A percentile compares a stretch with the other conserved stretches of the same genome.
Evolutionary conservation across 208 protist genomes (phyloP).

Genomic region (Leishmania gerbilli): DNA sequence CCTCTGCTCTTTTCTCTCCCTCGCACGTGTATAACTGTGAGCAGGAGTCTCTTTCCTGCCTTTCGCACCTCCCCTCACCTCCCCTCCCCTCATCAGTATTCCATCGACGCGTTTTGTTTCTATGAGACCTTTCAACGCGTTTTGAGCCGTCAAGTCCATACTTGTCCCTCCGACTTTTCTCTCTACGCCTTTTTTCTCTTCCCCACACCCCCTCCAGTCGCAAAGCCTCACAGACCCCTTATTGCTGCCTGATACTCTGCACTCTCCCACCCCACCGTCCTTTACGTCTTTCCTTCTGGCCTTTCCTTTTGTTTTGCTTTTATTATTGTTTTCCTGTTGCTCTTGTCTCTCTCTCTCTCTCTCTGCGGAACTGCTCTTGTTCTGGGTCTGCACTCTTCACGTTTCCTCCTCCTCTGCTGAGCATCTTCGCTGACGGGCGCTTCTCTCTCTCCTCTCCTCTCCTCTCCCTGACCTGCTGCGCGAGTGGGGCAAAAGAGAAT

Average conservation of each 20-base stretch:
- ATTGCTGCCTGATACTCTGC: neutral
- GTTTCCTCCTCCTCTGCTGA: neutral
- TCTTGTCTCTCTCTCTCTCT: neutral
- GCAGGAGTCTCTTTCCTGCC: slow-evolving; percentile 4
- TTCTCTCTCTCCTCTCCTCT: no score
- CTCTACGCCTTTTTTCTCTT: neutral
- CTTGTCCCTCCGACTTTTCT: neutral
- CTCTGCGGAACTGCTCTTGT: neutral
- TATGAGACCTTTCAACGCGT: neutral
- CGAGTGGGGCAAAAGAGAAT: neutral
- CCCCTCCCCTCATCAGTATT: neutral
- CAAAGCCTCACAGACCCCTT: neutral
- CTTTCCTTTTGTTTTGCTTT: neutral
- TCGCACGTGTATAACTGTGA: neutral
- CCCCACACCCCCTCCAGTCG: neutral
- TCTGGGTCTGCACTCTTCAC: neutral
- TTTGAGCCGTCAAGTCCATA: neutral
- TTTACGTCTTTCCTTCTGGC: neutral
- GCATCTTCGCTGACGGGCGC: neutral
- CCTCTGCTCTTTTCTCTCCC: neutral
- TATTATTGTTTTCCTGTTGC: neutral
- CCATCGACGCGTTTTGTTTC: neutral
- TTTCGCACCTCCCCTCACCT: no score
- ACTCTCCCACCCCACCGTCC: no score
- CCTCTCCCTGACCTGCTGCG: neutral